Base-by-base conservation (phyloP, 805 yeast species). In the Candida caryicola region DNA sequence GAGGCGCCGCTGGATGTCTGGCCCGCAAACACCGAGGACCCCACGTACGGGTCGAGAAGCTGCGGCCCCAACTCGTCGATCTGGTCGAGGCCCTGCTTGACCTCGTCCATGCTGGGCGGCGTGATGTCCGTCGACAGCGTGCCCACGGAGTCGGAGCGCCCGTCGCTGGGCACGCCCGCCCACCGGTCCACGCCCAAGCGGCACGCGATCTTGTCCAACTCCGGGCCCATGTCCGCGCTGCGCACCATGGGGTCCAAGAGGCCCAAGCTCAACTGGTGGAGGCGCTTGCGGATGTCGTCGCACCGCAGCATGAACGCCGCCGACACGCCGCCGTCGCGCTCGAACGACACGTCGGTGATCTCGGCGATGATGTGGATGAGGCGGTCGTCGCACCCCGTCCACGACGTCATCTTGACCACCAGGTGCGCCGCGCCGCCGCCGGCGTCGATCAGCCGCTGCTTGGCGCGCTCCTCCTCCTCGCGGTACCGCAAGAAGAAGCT, bases 381-480 rank as follows among this genome's bases (percentile, higher is more conserved):
- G 5, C 43, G 34, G 29, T 46, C 42, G 29, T 59, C 60, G 37
- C 66, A 59, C 12, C 66, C 67, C 55, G 57, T 58, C 67, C 67
- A 62, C 18, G 60, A 48, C 5, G 43, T 47, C 25, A 46, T 29
- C 29, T 35, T 37, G 9, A 57, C 50, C n/a, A n/a, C n/a, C n/a
- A n/a, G n/a, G n/a, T n/a, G n/a, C 10, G 42, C 32, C 13, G 25
- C 23, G 3, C 6, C 13, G 4, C 18, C 34, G 10, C 29, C 34
- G 8, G 13, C 16, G 10, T 31, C 19, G 12, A 27, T 19, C 26
- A 17, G 31, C 25, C 10, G 7, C 8, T 17, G 13, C 3, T 13
- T 17, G 12, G 13, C n/a, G 2, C 18, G 17, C 23, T 23, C 43
- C 17, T 39, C 40, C 5, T 45, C 39, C 4, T 46, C 46, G 27